Evolutionary conservation across 176 grass and related monocot genomes (phyloP).

Genomic region (Triticum urartu): DNA sequence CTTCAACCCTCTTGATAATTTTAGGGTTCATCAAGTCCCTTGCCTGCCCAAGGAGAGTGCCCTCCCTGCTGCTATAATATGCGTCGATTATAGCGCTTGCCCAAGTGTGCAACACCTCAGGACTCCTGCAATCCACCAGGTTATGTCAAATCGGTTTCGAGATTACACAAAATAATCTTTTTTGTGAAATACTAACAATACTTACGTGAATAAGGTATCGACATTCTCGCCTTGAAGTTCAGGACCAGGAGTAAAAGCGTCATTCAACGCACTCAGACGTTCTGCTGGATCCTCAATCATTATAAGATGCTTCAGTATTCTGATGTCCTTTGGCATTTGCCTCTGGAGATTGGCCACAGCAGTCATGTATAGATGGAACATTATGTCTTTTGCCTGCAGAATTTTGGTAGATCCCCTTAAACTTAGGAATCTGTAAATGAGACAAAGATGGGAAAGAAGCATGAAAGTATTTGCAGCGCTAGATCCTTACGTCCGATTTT

Average conservation of each 20-base stretch:
- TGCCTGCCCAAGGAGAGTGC: constrained; percentile 68
- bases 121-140: constrained; percentile 55
- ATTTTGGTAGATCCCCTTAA: neutral
- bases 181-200: neutral
- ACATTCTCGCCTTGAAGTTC: constrained; percentile 73
- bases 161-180: neutral
- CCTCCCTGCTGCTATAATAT: constrained; percentile 63
- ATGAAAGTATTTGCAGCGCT: neutral
- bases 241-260: constrained; percentile 75
- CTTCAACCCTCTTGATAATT: constrained; percentile 63
- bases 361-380: constrained; percentile 85
- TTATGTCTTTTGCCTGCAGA: constrained; percentile 64
- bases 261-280: constrained; percentile 53
- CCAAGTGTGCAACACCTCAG: constrained; percentile 67
- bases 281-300: constrained; percentile 71
- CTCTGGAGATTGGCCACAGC: constrained; percentile 73
- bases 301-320: constrained; percentile 84
- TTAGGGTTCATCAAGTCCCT: constrained; percentile 88
- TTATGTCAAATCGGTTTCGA: neutral
- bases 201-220: constrained; percentile 82
- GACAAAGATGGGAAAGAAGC: neutral
- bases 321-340: constrained; percentile 88
- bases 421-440: neutral
- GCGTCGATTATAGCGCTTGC: constrained; percentile 70
- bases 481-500: constrained; percentile 69